phyloP scores from a whole-genome alignment of 1,284 basidiomycete genomes.

The Heterobasidion parviporum region DNA sequence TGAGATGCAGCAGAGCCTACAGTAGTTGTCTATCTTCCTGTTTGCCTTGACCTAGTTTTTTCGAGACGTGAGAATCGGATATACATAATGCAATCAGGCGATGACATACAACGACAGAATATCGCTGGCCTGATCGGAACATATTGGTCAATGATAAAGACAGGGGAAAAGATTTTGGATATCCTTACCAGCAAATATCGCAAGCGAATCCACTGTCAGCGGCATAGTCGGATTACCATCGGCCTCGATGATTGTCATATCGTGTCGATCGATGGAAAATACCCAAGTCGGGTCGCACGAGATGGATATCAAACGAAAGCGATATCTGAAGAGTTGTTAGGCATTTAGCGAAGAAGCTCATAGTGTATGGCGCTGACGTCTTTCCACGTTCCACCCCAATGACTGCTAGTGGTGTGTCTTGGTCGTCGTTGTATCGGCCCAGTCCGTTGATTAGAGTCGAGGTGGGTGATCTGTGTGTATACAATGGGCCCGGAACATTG shows the following conservation, averaged over 20 bases:
- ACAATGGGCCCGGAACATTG: neutral
- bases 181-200: slow-evolving; percentile 25
- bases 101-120: slow-evolving; percentile 24
- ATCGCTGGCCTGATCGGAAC: slow-evolving; percentile 22
- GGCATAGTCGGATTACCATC: slow-evolving; percentile 38
- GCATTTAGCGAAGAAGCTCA: neutral
- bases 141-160: neutral
- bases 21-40: slow-evolving; percentile 33
- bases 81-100: slow-evolving; percentile 1
- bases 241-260: slow-evolving; percentile 43
- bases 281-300: slow-evolving; percentile 26
- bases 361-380: neutral
- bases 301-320: slow-evolving; percentile 25
- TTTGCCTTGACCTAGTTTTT: slow-evolving; percentile 23
- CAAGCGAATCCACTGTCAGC: slow-evolving; percentile 28
- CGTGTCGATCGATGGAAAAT: slow-evolving; percentile 39
- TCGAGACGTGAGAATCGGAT: neutral
- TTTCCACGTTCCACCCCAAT: slow-evolving; percentile 16
- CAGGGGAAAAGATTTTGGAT: neutral
- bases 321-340: slow-evolving; percentile 17
- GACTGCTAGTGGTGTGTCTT: slow-evolving; percentile 19
- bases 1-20: slow-evolving; percentile 7
- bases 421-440: slow-evolving; percentile 21
- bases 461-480: neutral
- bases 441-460: slow-evolving; percentile 45